Evolutionary conservation across 1,139 yeast genomes (phyloP).

Genomic region (Tardiomyces digboiensis): DNA sequence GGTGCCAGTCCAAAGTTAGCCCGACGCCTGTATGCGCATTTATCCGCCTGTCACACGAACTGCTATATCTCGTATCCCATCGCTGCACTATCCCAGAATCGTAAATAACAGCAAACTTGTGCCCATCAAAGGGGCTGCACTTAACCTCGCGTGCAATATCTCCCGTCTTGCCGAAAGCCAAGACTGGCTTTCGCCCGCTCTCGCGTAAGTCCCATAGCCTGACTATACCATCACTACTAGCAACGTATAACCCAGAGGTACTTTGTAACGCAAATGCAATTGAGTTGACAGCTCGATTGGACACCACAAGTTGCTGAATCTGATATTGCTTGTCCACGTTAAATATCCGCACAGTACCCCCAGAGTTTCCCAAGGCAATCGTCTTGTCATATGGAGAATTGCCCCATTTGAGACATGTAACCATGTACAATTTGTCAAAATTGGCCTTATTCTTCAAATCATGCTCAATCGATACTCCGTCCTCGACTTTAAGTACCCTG

Average conservation of each 20-base stretch:
- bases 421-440: conserved; percentile 23
- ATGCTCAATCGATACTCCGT: conserved; percentile 10
- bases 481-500: conserved; percentile 18
- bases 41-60: conserved; percentile 49
- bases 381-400: conserved; percentile 4
- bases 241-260: conserved; percentile 46
- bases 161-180: conserved; percentile 38
- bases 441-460: conserved; percentile 16
- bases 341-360: background rate
- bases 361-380: background rate
- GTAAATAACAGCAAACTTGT: conserved; percentile 60
- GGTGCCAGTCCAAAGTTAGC: conserved; percentile 81
- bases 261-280: conserved; percentile 65
- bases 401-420: conserved; percentile 31
- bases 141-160: conserved; percentile 33
- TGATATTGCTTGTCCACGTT: conserved; percentile 6
- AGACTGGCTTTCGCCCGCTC: conserved; percentile 36
- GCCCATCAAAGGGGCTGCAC: conserved; percentile 32
- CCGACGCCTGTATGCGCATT: conserved; percentile 94
- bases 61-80: conserved; percentile 62
- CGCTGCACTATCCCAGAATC: conserved; percentile 84
- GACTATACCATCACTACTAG: conserved; percentile 86
- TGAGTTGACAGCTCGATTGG: conserved; percentile 52
- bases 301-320: conserved; percentile 11
- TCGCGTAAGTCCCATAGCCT: conserved; percentile 82